Evolutionary conservation across 116 monocot species (phyloP).

Genomic region (Papilionanthe hybrid): DNA sequence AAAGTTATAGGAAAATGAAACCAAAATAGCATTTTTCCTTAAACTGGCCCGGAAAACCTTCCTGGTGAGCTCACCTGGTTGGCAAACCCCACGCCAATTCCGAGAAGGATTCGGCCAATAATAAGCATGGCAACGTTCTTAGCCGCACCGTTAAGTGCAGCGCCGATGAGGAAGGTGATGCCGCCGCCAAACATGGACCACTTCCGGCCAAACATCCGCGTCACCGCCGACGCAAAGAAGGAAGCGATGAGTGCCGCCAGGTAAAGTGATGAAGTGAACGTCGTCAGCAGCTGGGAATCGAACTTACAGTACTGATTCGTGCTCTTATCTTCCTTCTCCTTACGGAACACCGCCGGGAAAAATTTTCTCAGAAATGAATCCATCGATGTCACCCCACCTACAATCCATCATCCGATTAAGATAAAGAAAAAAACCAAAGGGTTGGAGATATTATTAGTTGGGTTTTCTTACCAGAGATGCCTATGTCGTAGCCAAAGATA

Average conservation of each 20-base stretch:
- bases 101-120: conserved; percentile 54
- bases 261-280: conserved; percentile 64
- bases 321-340: conserved; percentile 16
- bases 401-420: not conserved
- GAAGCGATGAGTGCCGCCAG: conserved; percentile 49
- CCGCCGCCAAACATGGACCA: conserved; percentile 68
- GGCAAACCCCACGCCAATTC: conserved; percentile 56
- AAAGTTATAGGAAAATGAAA: not conserved
- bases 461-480: conserved; percentile 18
- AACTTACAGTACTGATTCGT: conserved; percentile 81
- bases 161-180: conserved; percentile 39
- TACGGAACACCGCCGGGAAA: conserved; percentile 18
- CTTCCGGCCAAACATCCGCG: conserved; percentile 41
- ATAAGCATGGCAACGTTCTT: conserved; percentile 55
- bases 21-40: too few relatives aligned
- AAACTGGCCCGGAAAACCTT: too few relatives aligned
- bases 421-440: not conserved
- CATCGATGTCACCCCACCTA: conserved; percentile 33
- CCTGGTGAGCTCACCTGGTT: conserved; percentile 32
- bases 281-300: conserved; percentile 55
- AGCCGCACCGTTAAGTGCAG: conserved; percentile 47
- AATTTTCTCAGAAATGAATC: conserved; percentile 27
- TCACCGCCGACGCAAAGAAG: conserved; percentile 42
- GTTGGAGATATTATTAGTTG: not conserved
- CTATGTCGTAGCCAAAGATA: conserved; percentile 30